phyloP scores from a whole-genome alignment of 73 alveolate genomes.

The Vitrella brassicaformis region DNA sequence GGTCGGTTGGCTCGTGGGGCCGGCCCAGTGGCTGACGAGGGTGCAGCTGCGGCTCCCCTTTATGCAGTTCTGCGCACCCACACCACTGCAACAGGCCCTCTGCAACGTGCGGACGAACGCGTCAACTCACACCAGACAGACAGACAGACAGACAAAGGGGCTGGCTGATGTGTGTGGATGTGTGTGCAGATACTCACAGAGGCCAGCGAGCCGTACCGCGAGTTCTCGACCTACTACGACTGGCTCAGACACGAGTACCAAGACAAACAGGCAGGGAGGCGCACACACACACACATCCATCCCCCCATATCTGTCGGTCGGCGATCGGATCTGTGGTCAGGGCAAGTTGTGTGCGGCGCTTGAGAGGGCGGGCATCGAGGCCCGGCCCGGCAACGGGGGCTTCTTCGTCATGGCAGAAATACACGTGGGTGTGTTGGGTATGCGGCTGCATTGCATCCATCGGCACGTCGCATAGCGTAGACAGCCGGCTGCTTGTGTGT shows the following conservation, averaged over 20 bases:
- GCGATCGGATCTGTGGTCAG: too few species aligned
- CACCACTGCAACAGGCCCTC: conserved; percentile 32
- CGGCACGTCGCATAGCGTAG: too few species aligned
- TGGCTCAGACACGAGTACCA: conserved; percentile 25
- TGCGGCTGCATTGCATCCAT: not conserved
- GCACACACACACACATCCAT: too few species aligned
- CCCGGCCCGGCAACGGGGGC: not conserved
- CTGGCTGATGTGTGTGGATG: not conserved
- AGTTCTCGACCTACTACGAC: conserved; percentile 15
- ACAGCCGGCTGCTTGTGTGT: not conserved
- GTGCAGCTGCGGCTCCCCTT: conserved; percentile 22
- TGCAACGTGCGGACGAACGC: conserved; percentile 23
- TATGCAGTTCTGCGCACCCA: conserved; percentile 37
- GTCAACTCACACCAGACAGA: too few species aligned
- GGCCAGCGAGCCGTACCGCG: conserved; percentile 17
- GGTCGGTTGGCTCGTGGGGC: conserved; percentile 68
- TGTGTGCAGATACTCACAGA: not conserved
- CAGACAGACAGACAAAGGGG: too few species aligned
- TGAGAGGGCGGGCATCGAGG: not conserved
- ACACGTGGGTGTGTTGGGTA: not conserved
- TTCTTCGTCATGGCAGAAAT: not conserved
- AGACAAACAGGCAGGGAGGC: too few species aligned
- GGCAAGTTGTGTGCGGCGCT: too few species aligned
- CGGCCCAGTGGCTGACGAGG: conserved; percentile 40
- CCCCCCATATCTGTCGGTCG: too few species aligned